These are phyloP conservation scores for Solanum boliviense DNA, from an alignment of 257 asterid genomes.

Conservation along the genomic window DNA sequence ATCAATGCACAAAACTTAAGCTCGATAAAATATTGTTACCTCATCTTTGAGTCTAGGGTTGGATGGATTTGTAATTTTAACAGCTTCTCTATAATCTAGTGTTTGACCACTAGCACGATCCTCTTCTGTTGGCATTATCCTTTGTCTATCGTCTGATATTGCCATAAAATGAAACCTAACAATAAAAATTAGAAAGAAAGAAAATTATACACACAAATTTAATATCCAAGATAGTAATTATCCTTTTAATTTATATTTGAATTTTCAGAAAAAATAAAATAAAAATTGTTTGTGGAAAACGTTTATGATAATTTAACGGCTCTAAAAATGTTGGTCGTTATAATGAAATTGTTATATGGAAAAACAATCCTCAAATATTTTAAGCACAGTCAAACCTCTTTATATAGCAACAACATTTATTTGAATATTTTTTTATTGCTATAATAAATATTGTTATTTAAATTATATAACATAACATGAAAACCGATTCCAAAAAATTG, in stretches of 20 bases:
- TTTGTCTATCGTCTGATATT: conserved; percentile 42
- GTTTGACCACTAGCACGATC: conserved; percentile 27
- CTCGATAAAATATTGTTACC: background rate
- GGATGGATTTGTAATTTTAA: conserved; percentile 23
- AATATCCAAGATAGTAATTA: background rate
- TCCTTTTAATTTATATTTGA: background rate
- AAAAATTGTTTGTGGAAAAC: background rate
- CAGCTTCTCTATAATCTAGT: conserved; percentile 47
- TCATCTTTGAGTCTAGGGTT: conserved; percentile 25
- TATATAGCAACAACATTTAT: fast-evolving
- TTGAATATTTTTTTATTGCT: background rate
- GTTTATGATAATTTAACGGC: background rate
- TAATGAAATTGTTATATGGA: background rate
- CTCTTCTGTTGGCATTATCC: conserved; percentile 33
- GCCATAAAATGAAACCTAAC: conserved; percentile 51
- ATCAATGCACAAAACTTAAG: background rate
- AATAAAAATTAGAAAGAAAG: background rate
- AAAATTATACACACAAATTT: background rate
- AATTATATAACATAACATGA: background rate
- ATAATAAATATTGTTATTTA: background rate
- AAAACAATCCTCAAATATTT: background rate
- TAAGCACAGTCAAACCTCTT: background rate
- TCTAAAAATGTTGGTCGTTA: fast-evolving
- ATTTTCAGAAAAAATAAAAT: background rate
- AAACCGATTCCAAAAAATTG: background rate